Evolutionary conservation across 805 yeast species (phyloP).

Genomic region (Starmerella bombi): DNA sequence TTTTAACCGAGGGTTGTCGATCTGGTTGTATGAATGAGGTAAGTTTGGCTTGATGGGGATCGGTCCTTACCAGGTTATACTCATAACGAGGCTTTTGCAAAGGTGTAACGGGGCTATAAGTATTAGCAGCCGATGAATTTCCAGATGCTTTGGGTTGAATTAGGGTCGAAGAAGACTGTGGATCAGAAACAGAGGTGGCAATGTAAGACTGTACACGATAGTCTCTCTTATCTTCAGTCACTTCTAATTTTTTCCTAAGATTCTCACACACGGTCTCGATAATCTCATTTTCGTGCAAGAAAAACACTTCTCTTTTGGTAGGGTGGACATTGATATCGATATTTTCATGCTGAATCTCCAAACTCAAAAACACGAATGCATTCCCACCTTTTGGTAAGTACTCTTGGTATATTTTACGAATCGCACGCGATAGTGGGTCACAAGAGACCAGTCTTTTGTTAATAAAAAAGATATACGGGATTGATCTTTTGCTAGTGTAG

Average conservation of each 20-base stretch:
- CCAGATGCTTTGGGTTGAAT: not conserved
- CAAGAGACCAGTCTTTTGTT: conserved; percentile 72
- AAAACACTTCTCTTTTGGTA: conserved; percentile 82
- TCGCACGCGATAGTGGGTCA: conserved; percentile 62
- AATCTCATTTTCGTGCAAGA: conserved; percentile 76
- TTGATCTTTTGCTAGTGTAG: conserved; percentile 50
- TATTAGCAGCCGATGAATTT: too few relatives aligned
- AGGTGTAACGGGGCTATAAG: too few relatives aligned
- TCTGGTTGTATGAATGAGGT: conserved; percentile 25
- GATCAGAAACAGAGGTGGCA: not conserved
- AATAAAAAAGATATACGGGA: conserved; percentile 66
- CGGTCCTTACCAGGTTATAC: conserved; percentile 58
- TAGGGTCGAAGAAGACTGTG: not conserved
- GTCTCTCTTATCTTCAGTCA: conserved; percentile 52
- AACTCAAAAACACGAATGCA: conserved; percentile 63
- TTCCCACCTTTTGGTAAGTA: conserved; percentile 54
- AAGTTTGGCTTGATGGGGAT: conserved; percentile 46
- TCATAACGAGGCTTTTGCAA: conserved; percentile 32
- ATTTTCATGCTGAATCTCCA: conserved; percentile 52
- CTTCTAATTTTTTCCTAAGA: conserved; percentile 40
- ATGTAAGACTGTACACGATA: conserved; percentile 43
- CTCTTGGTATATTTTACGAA: conserved; percentile 45
- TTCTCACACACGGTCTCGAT: conserved; percentile 42
- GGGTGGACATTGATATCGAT: conserved; percentile 95
- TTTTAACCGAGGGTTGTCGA: not conserved